Base-by-base conservation (phyloP, 2,329 filamentous ascomycete genomes). In the Bertia moriformis region DNA sequence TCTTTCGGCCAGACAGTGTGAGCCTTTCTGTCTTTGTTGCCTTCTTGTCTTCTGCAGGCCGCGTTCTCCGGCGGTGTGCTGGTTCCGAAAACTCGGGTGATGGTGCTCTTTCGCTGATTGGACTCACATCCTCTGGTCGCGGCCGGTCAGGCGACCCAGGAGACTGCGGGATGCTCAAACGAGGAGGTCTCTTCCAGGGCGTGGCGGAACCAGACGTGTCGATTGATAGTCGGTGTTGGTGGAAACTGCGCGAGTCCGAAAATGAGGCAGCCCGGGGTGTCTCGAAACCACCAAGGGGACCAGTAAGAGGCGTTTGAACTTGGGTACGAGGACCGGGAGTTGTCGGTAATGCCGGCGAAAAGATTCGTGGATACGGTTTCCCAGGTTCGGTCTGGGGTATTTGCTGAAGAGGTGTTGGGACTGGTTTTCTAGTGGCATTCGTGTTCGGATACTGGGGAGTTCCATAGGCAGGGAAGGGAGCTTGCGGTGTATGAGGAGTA, bases 111-210 rank as follows among this genome's bases (percentile, higher is more conserved):
- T 63, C 61, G 38, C 61, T 65, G 40, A 65, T 62, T 0, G 61
- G 61, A 45, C 61, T 65, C 10, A 65, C 55, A 46, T 63, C 61
- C 39, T 60, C 58, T 2, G 59, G 54, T 4, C 53, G 50, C 36
- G 61, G 61, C 2, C 56, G 53, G 38, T 52, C 46, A 7, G 61
- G 61, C 15, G 61, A 63, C 14, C 49, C 48, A 19, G 59, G 58
- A 4, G 55, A 57, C 14, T 50, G 43, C 0, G 57, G 49, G 27
- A 48, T 48, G 14, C 42, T 40, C 14, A 61, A 56, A 30, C 53
- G 39, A 17, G 58, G 57, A 24, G 52, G 51, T 39, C 54, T 52
- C 44, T 60, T 65, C 61, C 61, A 65, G 3, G 59, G 62, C 1
- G 61, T 65, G 14, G 52, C 52, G 18, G 59, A 60, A 10, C 53